Evolutionary conservation across 169 alveolate species (phyloP).

Genomic region (Plasmodium gonderi): DNA sequence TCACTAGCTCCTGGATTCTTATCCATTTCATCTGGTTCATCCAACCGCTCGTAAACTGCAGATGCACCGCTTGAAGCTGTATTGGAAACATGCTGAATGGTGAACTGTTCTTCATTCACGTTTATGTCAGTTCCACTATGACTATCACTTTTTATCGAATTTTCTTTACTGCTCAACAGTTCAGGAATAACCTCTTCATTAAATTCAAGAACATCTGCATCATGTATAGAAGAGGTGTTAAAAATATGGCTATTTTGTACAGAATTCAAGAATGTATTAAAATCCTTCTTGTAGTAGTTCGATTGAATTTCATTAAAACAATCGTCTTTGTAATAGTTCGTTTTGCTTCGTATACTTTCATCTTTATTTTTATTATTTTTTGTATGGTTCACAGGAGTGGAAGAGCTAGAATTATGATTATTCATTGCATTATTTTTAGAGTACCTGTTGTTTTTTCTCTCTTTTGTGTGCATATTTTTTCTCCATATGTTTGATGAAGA

Average conservation of each 20-base stretch:
- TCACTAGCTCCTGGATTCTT: neutral
- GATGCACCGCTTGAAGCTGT: too few species aligned
- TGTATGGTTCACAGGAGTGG: neutral
- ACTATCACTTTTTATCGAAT: neutral
- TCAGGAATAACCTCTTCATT: neutral
- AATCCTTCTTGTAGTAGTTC: conserved; percentile 26
- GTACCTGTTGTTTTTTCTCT: neutral
- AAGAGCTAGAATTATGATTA: neutral
- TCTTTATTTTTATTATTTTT: neutral
- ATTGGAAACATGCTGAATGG: neutral
- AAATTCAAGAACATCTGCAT: neutral
- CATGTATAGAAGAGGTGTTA: neutral
- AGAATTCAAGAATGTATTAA: neutral
- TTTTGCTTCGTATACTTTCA: neutral
- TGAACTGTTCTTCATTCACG: neutral
- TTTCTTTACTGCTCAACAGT: neutral
- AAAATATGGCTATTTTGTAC: neutral
- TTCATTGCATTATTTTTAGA: neutral
- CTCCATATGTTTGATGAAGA: neutral
- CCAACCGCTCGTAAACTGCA: too few species aligned
- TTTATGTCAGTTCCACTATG: neutral
- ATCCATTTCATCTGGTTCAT: neutral
- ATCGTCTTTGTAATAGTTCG: neutral
- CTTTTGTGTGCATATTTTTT: neutral
- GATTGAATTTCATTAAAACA: neutral